phyloP scores from a whole-genome alignment of 2,329 filamentous ascomycete genomes.

The Aspergillus sp. region DNA sequence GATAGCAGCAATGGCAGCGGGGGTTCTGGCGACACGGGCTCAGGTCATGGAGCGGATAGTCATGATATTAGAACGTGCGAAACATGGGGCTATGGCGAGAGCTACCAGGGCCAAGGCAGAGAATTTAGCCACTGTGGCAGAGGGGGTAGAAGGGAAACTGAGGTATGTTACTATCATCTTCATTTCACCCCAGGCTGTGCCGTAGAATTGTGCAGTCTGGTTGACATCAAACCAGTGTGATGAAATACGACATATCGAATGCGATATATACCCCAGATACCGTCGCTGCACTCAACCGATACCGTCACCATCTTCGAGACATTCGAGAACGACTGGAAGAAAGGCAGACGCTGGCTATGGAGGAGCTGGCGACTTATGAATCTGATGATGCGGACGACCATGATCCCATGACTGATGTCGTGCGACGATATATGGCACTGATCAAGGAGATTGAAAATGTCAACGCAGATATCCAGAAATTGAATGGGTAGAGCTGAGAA shows the following conservation, averaged over 20 bases:
- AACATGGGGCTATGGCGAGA: constrained; percentile 32
- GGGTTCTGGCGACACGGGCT: constrained; percentile 27
- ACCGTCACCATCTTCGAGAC: constrained; percentile 28
- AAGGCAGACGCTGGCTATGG: constrained; percentile 20
- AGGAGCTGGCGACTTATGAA: constrained; percentile 32
- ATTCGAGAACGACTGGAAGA: constrained; percentile 25
- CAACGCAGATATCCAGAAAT: constrained; percentile 20
- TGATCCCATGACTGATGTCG: constrained; percentile 31
- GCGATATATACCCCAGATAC: constrained; percentile 35
- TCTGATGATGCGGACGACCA: constrained; percentile 18
- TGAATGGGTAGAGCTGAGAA: constrained; percentile 10
- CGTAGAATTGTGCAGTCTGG: no score
- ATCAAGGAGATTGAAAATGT: constrained; percentile 30
- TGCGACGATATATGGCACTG: constrained; percentile 33
- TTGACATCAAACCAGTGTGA: constrained; percentile 20
- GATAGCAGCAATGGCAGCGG: constrained; percentile 31
- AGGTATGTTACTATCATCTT: constrained; percentile 22
- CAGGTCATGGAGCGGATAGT: constrained; percentile 32
- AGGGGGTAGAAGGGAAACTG: constrained; percentile 32
- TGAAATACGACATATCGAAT: constrained; percentile 31
- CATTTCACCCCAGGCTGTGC: neutral
- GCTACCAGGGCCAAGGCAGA: constrained; percentile 35
- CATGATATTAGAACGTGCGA: constrained; percentile 35
- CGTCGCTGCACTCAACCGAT: constrained; percentile 25
- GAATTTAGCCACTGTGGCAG: constrained; percentile 34